phyloP scores from a whole-genome alignment of 495 filamentous ascomycete genomes.

The Penicillium waksmanii region DNA sequence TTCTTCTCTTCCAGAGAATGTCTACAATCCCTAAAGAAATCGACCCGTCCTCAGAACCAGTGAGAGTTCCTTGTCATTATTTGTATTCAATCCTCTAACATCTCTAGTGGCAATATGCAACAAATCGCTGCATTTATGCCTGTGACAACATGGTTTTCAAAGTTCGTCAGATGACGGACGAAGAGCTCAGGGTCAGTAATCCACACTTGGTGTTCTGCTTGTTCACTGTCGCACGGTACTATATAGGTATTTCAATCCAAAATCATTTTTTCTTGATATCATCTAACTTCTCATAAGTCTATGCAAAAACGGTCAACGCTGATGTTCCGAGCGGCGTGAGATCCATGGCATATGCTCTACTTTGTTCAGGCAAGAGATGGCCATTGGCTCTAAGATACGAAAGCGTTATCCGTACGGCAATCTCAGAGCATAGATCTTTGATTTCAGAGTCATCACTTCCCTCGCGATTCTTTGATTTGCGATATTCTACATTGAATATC shows the following conservation, averaged over 20 bases:
- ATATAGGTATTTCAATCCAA: constrained; percentile 17
- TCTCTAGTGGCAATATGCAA: constrained; percentile 33
- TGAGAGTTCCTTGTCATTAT: background rate
- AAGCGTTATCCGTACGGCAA: constrained; percentile 1
- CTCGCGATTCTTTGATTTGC: constrained; percentile 14
- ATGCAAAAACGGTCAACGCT: background rate
- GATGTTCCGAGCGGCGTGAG: background rate
- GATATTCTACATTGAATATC: constrained; percentile 5
- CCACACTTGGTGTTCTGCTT: constrained; percentile 35
- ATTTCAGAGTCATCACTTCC: constrained; percentile 11
- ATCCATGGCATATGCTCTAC: constrained; percentile 5
- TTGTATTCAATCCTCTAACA: background rate
- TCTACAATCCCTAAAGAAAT: constrained; percentile 3
- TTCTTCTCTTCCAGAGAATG: constrained; percentile 30
- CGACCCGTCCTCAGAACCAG: background rate
- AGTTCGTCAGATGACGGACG: constrained; percentile 27
- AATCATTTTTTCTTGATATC: background rate
- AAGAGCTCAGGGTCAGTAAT: constrained; percentile 31
- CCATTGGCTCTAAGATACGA: background rate
- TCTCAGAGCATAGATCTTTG: background rate
- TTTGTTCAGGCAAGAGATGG: constrained; percentile 7
- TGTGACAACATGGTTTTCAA: constrained; percentile 32
- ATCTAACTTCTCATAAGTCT: background rate
- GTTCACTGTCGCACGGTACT: constrained; percentile 36
- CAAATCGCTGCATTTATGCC: constrained; percentile 35